A percentile compares a stretch with the other conserved stretches of the same genome.
Conservation (phyloP, 2,329 filamentous ascomycete genomes). For the Macroventuria anomochaeta region DNA sequence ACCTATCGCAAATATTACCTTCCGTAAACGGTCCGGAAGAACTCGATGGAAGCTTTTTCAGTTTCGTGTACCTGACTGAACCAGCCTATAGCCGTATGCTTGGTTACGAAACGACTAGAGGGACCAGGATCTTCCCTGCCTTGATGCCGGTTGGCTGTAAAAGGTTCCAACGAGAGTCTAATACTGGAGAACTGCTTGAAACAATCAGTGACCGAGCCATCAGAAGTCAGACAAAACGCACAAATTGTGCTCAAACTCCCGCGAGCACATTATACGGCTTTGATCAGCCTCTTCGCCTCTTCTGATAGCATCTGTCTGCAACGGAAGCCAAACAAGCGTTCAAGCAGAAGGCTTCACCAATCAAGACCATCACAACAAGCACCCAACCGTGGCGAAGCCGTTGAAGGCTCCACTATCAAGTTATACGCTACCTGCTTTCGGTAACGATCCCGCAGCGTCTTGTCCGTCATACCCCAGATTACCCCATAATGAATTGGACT, state of each 20-base stretch:
- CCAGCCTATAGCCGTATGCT: slow-evolving; percentile 12
- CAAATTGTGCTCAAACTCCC: neutral
- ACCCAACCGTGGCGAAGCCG: slow-evolving; percentile 16
- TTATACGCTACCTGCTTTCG: slow-evolving; percentile 33
- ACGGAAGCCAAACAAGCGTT: neutral
- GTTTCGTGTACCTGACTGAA: slow-evolving; percentile 17
- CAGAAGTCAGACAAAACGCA: neutral
- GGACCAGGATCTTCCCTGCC: slow-evolving; percentile 24
- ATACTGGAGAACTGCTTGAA: neutral
- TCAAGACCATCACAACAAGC: slow-evolving; percentile 29
- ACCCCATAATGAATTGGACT: slow-evolving; percentile 39
- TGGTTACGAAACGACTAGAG: slow-evolving; percentile 17
- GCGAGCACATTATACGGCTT: neutral
- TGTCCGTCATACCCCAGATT: slow-evolving; percentile 43
- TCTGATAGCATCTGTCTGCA: neutral
- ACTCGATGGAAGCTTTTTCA: slow-evolving; percentile 33
- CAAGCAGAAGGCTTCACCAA: slow-evolving; percentile 18
- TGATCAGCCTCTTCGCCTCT: neutral
- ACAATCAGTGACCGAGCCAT: neutral
- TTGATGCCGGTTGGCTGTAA: neutral
- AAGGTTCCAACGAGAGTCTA: slow-evolving; percentile 18
- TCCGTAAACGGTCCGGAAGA: slow-evolving; percentile 24
- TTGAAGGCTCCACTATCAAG: slow-evolving; percentile 17
- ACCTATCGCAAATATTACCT: slow-evolving; percentile 28
- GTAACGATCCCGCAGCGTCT: slow-evolving; percentile 39